Evolutionary conservation across 345 rosid genomes (phyloP).

Genomic region (Eucalyptus camaldulensis): DNA sequence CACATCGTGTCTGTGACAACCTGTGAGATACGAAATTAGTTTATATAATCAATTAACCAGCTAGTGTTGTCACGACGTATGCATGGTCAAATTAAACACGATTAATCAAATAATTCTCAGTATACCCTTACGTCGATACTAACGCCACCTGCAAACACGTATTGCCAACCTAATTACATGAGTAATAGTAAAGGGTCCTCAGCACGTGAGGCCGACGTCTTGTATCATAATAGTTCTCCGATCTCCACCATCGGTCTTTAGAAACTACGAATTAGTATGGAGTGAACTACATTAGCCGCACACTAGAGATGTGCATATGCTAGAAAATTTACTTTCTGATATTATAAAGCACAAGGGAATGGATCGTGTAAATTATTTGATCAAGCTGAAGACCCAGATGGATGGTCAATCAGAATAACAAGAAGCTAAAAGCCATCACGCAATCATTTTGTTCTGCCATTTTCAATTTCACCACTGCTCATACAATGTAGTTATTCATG

Average conservation of each 20-base stretch:
- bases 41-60: neutral
- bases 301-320: neutral
- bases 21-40: neutral
- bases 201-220: neutral
- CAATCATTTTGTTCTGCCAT: neutral
- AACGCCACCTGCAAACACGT: neutral
- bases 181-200: neutral
- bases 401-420: neutral
- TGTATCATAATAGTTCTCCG: neutral
- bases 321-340: neutral
- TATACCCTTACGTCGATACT: neutral
- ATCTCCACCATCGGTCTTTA: neutral
- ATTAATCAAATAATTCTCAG: neutral
- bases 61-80: no score
- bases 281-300: neutral
- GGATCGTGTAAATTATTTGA: neutral
- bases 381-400: neutral
- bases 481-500: neutral
- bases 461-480: neutral
- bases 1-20: neutral
- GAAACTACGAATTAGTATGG: neutral
- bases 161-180: neutral
- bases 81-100: no score
- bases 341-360: neutral
- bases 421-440: neutral